Evolutionary conservation across 2,329 filamentous ascomycete species (phyloP).

Genomic region (Colletotrichum brevisporum): DNA sequence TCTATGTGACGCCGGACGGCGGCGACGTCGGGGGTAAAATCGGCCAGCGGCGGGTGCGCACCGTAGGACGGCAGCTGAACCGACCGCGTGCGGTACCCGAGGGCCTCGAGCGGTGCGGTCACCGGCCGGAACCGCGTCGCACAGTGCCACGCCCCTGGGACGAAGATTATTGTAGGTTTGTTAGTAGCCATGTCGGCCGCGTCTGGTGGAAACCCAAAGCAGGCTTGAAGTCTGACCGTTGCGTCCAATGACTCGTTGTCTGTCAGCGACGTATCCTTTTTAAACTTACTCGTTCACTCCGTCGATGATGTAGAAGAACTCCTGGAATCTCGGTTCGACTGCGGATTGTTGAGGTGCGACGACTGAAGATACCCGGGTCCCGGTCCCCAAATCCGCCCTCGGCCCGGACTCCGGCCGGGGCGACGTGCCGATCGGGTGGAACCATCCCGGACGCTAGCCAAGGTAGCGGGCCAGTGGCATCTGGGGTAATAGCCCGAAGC

Average conservation of each 20-base stretch:
- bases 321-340: no score
- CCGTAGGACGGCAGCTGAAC: constrained; percentile 22
- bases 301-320: no score
- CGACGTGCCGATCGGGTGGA: no score
- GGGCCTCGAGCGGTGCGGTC: constrained; percentile 20
- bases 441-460: no score
- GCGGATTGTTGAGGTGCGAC: no score
- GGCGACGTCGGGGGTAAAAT: constrained; percentile 45
- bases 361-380: no score
- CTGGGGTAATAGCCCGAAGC: no score
- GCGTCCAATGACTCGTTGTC: background rate
- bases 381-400: no score
- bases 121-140: constrained; percentile 17
- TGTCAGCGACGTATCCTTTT: background rate
- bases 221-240: background rate
- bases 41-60: constrained; percentile 8
- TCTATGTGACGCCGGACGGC: constrained; percentile 47
- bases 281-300: background rate
- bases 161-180: constrained; percentile 55
- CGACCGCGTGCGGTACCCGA: constrained; percentile 6
- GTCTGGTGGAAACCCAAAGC: background rate
- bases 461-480: no score
- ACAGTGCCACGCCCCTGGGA: constrained; percentile 64
- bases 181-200: background rate
- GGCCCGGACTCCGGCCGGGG: no score